Conservation (phyloP, 495 filamentous ascomycete species). For the Neurospora sp. region DNA sequence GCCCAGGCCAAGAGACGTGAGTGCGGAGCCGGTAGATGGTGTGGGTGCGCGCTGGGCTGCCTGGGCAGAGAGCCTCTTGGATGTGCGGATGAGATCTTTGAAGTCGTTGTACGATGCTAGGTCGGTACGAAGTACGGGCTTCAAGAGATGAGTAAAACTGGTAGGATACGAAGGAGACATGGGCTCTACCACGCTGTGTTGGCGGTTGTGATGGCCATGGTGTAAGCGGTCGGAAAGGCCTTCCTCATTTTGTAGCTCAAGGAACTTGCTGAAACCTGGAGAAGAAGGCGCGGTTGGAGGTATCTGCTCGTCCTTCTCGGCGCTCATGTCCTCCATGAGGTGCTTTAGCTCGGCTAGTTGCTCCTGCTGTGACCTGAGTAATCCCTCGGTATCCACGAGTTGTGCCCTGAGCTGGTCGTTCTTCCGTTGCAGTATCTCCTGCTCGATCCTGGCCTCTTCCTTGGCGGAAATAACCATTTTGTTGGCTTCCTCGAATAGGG, state of each 20-base stretch:
- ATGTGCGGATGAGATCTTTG: conserved; percentile 58
- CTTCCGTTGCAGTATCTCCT: conserved; percentile 25
- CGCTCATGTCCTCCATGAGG: conserved; percentile 81
- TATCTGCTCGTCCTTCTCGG: conserved; percentile 57
- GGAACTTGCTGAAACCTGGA: conserved; percentile 37
- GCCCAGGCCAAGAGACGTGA: conserved; percentile 41
- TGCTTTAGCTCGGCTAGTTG: conserved; percentile 84
- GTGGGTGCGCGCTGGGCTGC: conserved; percentile 19
- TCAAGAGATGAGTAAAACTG: conserved; percentile 71
- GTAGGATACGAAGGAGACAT: conserved; percentile 71
- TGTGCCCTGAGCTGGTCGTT: conserved; percentile 42
- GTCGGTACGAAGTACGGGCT: conserved; percentile 75
- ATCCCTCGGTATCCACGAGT: conserved; percentile 53
- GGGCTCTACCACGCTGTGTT: conserved; percentile 44
- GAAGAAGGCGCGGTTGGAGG: conserved; percentile 61
- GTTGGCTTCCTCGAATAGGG: conserved; percentile 92
- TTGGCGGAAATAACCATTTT: conserved; percentile 74
- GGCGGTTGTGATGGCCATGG: conserved; percentile 31
- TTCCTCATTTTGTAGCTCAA: conserved; percentile 26
- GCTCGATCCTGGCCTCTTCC: conserved; percentile 27
- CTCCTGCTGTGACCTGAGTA: conserved; percentile 83
- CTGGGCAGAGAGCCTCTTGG: conserved; percentile 43
- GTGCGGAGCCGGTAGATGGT: conserved; percentile 4
- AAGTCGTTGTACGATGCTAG: conserved; percentile 78
- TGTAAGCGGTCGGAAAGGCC: conserved; percentile 27